A percentile compares a stretch with the other conserved stretches of the same genome.
phyloP scores from a whole-genome alignment of 2,329 filamentous ascomycete genomes.

The Claviceps sorghi region DNA sequence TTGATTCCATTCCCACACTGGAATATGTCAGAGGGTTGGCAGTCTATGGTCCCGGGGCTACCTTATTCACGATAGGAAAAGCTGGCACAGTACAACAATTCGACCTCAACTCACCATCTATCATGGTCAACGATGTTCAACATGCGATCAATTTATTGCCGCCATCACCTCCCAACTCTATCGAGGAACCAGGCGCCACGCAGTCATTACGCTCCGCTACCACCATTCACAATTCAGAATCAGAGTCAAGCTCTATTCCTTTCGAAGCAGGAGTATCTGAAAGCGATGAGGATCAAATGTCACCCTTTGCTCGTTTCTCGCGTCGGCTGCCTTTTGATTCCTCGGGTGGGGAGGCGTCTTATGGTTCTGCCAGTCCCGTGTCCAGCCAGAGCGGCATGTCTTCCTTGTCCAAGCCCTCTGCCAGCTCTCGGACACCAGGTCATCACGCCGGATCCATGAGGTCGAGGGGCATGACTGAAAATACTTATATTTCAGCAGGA shows the following conservation, averaged over 20 bases:
- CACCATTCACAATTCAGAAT: constrained; percentile 36
- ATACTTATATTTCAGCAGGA: constrained; percentile 54
- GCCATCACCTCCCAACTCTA: constrained; percentile 68
- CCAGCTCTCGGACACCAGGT: constrained; percentile 36
- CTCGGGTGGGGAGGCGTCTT: constrained; percentile 40
- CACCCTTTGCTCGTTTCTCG: constrained; percentile 61
- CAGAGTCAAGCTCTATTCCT: constrained; percentile 38
- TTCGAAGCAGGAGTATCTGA: constrained; percentile 49
- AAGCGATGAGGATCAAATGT: constrained; percentile 64
- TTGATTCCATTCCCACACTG: constrained; percentile 72
- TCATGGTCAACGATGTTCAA: constrained; percentile 75
- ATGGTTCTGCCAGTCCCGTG: constrained; percentile 51
- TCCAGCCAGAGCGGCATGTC: constrained; percentile 52
- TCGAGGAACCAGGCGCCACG: constrained; percentile 53
- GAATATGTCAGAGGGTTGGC: constrained; percentile 70
- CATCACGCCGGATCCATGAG: constrained; percentile 34
- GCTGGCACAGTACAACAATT: constrained; percentile 91
- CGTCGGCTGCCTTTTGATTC: constrained; percentile 49
- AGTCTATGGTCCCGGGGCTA: constrained; percentile 80
- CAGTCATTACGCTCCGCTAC: constrained; percentile 31
- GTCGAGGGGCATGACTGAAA: constrained; percentile 43
- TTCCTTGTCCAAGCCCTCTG: constrained; percentile 38
- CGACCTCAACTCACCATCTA: constrained; percentile 68
- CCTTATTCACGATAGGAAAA: constrained; percentile 75
- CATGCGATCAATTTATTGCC: constrained; percentile 67